These are phyloP conservation scores for Saccharata proteae DNA, from an alignment of 2,329 filamentous ascomycete genomes.

Conservation along the genomic window DNA sequence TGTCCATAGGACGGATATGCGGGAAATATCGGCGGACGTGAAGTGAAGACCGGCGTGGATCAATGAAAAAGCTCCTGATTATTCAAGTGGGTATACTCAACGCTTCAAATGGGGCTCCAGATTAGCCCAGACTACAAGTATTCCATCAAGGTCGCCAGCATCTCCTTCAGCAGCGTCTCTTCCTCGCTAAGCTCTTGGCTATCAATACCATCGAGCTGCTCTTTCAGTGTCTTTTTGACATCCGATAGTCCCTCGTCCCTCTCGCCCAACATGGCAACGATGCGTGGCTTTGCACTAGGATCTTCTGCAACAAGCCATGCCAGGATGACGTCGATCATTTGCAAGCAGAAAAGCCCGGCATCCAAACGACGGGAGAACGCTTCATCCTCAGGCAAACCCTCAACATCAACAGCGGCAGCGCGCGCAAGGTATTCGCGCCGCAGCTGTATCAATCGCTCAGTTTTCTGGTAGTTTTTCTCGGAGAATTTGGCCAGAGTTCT, in stretches of 20 bases:
- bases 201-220: conserved; percentile 47
- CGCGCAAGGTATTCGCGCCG: conserved; percentile 57
- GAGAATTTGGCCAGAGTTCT: conserved; percentile 86
- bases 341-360: conserved; percentile 71
- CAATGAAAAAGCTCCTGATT: no score
- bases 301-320: conserved; percentile 93
- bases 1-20: no score
- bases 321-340: conserved; percentile 72
- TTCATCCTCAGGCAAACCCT: conserved; percentile 49
- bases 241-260: conserved; percentile 52
- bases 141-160: conserved; percentile 49
- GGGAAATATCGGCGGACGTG: no score
- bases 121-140: conserved; percentile 31
- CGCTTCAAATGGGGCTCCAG: no score
- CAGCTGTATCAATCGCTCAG: conserved; percentile 57
- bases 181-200: conserved; percentile 37
- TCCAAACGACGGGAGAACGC: conserved; percentile 68
- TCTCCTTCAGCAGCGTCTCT: conserved; percentile 45
- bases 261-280: conserved; percentile 53
- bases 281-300: conserved; percentile 53
- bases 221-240: conserved; percentile 56
- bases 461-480: conserved; percentile 87
- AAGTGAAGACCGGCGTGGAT: no score
- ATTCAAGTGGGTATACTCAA: no score
- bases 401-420: conserved; percentile 50